Base-by-base conservation (phyloP, 192 early-diverging fungal genomes). In the Podila clonocystis region DNA sequence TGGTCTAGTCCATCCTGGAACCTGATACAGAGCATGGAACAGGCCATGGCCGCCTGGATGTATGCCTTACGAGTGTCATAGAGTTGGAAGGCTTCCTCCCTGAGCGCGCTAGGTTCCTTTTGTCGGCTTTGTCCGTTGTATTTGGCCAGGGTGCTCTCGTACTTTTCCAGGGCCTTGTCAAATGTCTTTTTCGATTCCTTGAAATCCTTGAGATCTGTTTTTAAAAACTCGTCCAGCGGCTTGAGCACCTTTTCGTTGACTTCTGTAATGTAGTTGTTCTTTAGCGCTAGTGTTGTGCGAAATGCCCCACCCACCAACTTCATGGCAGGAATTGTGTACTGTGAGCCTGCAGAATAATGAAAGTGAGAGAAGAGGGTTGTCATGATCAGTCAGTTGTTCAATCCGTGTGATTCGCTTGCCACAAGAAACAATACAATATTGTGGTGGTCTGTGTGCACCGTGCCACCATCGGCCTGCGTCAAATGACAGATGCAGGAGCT, bases 71-170 rank as follows among this genome's bases (percentile, higher is more conserved):
- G 86, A 17, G 89, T 70, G 59, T 93, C 92, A 62, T 85, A 91
- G 28, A 92, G 73, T 52, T 91, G 88, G 57, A 91, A 92, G 0
- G 92, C 90, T 68, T 94, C 92, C 72, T 94, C 93, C 50, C 89
- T 73, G 17, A 94, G 63, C 19, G 90, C 87, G 50, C 87, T 89
- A 30, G 90, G 68, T 83, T 94, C 93, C 52, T 93, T 94, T 58
- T 86, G 85, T 28, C 89, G 85, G 49, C 88, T 89, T 28, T 91
- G 82, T 24, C 75, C 63, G 24, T 82, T 84, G 62, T 93, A 94
- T 71, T 85, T 87, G 13, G 77, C 68, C 15, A 93, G 71, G 28
- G 88, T 89, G 30, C 73, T 89, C 82, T 94, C 93, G 66, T 93
- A 93, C 50, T 82, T 83, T 65, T 90, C 77, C 68, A 87, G 58